These are phyloP conservation scores for Cydonia oblonga DNA, from an alignment of 331 rosid genomes.

Conservation along the genomic window DNA sequence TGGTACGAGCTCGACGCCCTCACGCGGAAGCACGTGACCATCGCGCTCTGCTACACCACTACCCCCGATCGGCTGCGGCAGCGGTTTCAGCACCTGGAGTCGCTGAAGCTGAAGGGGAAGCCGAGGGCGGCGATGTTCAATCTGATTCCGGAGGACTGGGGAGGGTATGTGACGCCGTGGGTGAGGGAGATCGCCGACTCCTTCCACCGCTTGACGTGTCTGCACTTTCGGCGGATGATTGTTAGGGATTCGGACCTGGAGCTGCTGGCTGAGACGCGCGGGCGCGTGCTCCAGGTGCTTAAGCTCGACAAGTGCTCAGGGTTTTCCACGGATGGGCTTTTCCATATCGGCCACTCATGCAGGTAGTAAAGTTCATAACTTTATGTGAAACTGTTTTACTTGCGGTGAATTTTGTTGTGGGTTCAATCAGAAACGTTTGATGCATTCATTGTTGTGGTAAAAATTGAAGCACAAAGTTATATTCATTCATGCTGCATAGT, in stretches of 20 bases:
- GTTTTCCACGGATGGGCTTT: conserved; percentile 82
- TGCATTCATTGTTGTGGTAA: background rate
- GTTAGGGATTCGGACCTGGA: conserved; percentile 68
- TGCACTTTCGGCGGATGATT: conserved; percentile 91
- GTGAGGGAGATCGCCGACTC: conserved; percentile 45
- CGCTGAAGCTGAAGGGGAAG: conserved; percentile 73
- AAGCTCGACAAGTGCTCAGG: conserved; percentile 92
- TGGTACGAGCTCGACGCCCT: conserved; percentile 83
- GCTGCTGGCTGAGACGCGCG: conserved; percentile 49
- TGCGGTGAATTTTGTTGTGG: too few relatives aligned
- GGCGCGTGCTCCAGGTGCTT: conserved; percentile 49
- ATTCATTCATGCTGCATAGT: background rate
- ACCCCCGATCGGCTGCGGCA: conserved; percentile 56
- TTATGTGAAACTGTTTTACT: background rate
- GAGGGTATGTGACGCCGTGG: conserved; percentile 89
- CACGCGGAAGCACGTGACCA: conserved; percentile 84
- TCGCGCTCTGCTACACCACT: conserved; percentile 87
- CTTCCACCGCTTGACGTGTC: conserved; percentile 50
- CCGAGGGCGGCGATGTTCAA: conserved; percentile 97
- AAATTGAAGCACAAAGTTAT: background rate
- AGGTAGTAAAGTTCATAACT: conserved; percentile 26
- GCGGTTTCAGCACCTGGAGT: conserved; percentile 63
- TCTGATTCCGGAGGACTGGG: conserved; percentile 93
- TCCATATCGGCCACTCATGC: conserved; percentile 55
- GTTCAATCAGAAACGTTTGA: background rate